phyloP scores from a whole-genome alignment of 345 rosid genomes.

The Populus pruinosa region DNA sequence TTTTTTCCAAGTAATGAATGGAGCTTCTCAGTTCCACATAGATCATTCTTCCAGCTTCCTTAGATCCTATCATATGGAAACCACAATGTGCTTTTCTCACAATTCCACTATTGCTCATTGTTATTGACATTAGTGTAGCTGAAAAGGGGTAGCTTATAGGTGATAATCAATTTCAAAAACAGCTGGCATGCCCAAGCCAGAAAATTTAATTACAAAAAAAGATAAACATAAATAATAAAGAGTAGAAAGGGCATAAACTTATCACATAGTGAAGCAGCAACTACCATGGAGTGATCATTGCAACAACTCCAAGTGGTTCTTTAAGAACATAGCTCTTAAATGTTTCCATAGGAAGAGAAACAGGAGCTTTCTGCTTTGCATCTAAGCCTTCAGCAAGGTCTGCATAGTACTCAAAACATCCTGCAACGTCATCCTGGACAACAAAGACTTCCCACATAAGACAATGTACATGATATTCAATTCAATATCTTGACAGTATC shows the following conservation, averaged over 20 bases:
- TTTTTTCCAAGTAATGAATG: not conserved
- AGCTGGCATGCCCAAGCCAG: not conserved
- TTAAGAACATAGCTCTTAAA: slow-evolving; percentile 71
- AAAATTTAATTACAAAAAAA: not conserved
- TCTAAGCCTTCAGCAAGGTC: slow-evolving; percentile 94
- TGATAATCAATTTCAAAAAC: not conserved
- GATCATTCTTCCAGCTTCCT: not conserved
- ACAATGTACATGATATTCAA: slow-evolving; percentile 5
- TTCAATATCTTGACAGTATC: not conserved
- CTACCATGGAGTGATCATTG: slow-evolving; percentile 95
- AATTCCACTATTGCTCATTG: not conserved
- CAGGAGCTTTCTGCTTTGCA: slow-evolving; percentile 78
- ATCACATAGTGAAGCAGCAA: not conserved
- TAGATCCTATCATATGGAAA: not conserved
- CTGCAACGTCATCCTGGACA: slow-evolving; percentile 92
- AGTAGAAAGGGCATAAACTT: not conserved
- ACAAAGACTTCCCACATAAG: slow-evolving; percentile 31
- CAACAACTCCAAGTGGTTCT: slow-evolving; percentile 97
- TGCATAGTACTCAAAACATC: slow-evolving; percentile 92
- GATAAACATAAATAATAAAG: not conserved
- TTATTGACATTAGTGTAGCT: not conserved
- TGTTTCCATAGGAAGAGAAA: slow-evolving; percentile 78
- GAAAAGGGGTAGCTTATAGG: not conserved
- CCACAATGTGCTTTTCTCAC: not conserved
- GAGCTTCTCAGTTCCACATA: not conserved